phyloP scores from a whole-genome alignment of 1,284 basidiomycete species.

The Trametes versicolor region DNA sequence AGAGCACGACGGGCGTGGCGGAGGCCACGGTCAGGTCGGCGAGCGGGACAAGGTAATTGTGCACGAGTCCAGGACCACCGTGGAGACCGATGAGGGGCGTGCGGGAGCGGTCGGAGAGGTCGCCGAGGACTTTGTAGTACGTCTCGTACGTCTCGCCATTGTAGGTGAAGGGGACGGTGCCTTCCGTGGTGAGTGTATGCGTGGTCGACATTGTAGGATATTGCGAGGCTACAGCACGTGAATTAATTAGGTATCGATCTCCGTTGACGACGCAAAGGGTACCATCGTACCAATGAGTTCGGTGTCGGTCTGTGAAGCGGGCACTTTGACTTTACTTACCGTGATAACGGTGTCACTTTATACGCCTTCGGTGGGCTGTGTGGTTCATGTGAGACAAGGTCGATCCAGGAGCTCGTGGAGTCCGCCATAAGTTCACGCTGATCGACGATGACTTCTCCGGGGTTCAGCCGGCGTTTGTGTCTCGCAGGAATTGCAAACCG shows the following conservation, averaged over 20 bases:
- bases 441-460: neutral
- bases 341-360: neutral
- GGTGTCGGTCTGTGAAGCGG: too few relatives aligned
- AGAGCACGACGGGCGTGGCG: slow-evolving; percentile 45
- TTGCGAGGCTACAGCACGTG: neutral
- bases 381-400: neutral
- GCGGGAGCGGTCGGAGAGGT: slow-evolving; percentile 35
- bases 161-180: slow-evolving; percentile 25
- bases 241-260: neutral
- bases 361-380: neutral
- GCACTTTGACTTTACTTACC: neutral
- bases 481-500: neutral
- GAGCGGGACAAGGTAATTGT: slow-evolving; percentile 44
- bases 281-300: neutral
- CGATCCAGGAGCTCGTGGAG: neutral
- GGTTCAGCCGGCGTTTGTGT: neutral
- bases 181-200: slow-evolving; percentile 12
- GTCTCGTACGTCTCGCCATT: slow-evolving; percentile 32
- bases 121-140: slow-evolving; percentile 45
- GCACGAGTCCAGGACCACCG: slow-evolving; percentile 47
- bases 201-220: neutral
- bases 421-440: neutral
- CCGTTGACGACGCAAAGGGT: too few relatives aligned
- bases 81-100: slow-evolving; percentile 49
- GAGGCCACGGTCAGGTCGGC: slow-evolving; percentile 35